Conservation (phyloP, 441 rosid genomes). For the Melastoma candidum region DNA sequence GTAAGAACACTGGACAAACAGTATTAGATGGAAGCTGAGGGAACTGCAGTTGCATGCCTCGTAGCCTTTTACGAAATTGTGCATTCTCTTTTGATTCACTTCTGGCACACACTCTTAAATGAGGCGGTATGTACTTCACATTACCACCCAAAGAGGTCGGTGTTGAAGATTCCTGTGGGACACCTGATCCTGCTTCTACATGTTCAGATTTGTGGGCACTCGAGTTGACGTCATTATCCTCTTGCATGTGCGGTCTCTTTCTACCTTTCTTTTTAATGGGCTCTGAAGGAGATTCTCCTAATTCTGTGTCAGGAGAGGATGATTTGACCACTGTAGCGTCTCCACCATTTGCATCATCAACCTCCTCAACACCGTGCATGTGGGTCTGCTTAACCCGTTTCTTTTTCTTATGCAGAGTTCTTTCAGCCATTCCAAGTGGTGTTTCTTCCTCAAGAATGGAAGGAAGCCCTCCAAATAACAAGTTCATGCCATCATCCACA, state of each 20-base stretch:
- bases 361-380: constrained; percentile 15
- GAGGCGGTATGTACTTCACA: constrained; percentile 63
- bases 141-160: constrained; percentile 17
- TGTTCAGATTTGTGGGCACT: constrained; percentile 17
- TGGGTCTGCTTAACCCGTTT: constrained; percentile 27
- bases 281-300: constrained; percentile 21
- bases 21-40: neutral
- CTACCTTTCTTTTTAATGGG: constrained; percentile 23
- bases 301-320: constrained; percentile 14
- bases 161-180: constrained; percentile 21
- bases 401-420: constrained; percentile 21
- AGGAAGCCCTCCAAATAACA: constrained; percentile 38
- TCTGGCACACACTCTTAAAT: constrained; percentile 42
- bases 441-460: constrained; percentile 29
- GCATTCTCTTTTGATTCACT: constrained; percentile 56
- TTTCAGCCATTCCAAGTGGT: neutral
- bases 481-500: constrained; percentile 51
- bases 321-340: constrained; percentile 24
- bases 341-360: constrained; percentile 15
- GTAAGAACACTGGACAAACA: neutral
- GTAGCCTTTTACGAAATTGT: constrained; percentile 53
- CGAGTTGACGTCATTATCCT: constrained; percentile 14
- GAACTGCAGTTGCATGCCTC: constrained; percentile 37
- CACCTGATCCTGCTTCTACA: constrained; percentile 14
- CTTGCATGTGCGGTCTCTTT: constrained; percentile 26